Evolutionary conservation across 176 grass and related monocot genomes (phyloP), one percentile per base, ranked within the genome.

Genomic region (Luzula sylvatica): DNA sequence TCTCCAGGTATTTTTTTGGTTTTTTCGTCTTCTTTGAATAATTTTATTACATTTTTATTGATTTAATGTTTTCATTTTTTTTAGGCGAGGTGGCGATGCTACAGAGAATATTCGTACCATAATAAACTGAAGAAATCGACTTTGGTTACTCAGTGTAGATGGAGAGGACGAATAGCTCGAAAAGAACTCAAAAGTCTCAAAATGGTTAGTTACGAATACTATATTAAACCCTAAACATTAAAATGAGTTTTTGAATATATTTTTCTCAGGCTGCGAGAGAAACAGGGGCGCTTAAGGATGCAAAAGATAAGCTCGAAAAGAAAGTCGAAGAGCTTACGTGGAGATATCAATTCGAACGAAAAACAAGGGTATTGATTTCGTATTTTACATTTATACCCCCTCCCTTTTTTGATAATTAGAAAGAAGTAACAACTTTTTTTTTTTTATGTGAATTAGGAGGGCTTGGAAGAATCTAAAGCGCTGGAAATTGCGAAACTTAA

Each of bases 231-330:
- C 7, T 35, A 35, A 35, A 35, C 5, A 35, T 7, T 35, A 35
- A 9, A 35, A 35, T 7, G 30, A 35, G 30, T 35, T 7, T 7
- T 50, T 56, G 40, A 21, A 11, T 65, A 65, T 49, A 67, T 46
- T 24, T 30, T 75, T 15, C 55, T 23, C 67, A 95, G 89, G 89
- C 72, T 78, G 89, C 89, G 61, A 85, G 80, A 78, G 89, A 95
- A 43, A 83, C 74, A 2, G 89, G 89, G 18, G 89, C 89, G 59
- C 74, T 95, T 8, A 84, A 80, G 84, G 89, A 88, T 72, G 79
- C 79, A 16, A 95, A 95, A 72, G 83, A 95, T 61, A 95, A 95
- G 35, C 72, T 95, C 13, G 89, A 95, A 72, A 95, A 95, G 56
- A 75, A 73, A 53, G 80, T 95, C 11, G 89, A 95, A 55, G 89